Percentiles rank a stretch among this genome's conserved stretches.
phyloP scores from a whole-genome alignment of 306 rosid species.

The Arachis stenosperma region DNA sequence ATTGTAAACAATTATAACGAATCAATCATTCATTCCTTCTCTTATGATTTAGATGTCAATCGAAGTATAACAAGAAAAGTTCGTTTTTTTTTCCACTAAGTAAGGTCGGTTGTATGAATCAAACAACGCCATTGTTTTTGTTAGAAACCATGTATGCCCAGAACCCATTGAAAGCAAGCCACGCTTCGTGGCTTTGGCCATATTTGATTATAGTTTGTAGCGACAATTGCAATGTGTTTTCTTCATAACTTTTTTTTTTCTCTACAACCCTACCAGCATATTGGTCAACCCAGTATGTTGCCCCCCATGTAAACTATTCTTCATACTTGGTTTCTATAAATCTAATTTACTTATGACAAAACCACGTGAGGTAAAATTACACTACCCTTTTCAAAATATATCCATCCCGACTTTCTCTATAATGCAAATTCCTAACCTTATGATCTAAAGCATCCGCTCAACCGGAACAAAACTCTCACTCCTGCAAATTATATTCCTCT shows the following conservation, averaged over 20 bases:
- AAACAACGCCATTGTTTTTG: background rate
- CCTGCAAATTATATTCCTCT: background rate
- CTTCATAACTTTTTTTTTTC: too few species aligned
- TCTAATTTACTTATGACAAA: background rate
- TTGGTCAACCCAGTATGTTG: too few species aligned
- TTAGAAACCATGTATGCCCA: background rate
- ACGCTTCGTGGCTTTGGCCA: background rate
- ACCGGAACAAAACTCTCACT: background rate
- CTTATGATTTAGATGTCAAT: slow-evolving; percentile 7
- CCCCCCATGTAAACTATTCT: background rate
- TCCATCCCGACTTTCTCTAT: background rate
- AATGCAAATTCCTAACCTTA: background rate
- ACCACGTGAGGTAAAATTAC: background rate
- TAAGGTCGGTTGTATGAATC: background rate
- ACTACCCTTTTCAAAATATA: background rate
- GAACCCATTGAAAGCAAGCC: background rate
- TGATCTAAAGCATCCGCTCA: background rate
- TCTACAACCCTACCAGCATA: too few species aligned
- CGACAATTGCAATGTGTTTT: too few species aligned
- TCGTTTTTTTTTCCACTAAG: background rate
- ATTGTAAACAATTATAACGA: background rate
- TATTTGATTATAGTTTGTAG: too few species aligned
- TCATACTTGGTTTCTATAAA: background rate
- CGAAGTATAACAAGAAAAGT: background rate
- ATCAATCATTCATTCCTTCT: slow-evolving; percentile 10